Conservation (phyloP, 2,329 filamentous ascomycete species). For the Sporothrix sp. region DNA sequence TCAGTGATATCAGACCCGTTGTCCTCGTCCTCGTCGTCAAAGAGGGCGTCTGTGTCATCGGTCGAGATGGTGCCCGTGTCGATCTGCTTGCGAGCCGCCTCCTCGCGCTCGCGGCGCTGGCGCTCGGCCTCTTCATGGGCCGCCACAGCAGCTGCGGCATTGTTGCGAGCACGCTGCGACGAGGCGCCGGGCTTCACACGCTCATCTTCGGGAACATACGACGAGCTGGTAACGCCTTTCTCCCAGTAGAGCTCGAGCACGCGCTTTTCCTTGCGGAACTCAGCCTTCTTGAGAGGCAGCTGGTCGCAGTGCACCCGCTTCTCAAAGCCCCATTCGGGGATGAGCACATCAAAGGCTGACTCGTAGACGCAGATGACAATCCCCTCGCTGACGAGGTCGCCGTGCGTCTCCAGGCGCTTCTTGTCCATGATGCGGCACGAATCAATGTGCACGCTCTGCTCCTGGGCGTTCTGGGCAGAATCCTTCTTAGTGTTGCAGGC, state of each 20-base stretch:
- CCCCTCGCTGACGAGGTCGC: conserved; percentile 88
- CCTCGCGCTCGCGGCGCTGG: conserved; percentile 64
- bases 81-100: conserved; percentile 84
- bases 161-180: conserved; percentile 53
- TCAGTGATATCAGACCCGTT: conserved; percentile 85
- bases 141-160: conserved; percentile 69
- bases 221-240: conserved; percentile 94
- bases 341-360: conserved; percentile 94
- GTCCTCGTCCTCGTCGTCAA: conserved; percentile 79
- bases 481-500: conserved; percentile 99
- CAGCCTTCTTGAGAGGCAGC: conserved; percentile 95
- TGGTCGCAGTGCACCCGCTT: conserved; percentile 99
- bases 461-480: conserved; percentile 91
- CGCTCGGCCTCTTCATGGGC: conserved; percentile 70
- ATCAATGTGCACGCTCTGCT: conserved; percentile 98
- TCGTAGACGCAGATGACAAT: conserved; percentile 97
- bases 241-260: conserved; percentile 98
- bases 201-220: conserved; percentile 94
- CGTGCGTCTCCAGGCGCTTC: conserved; percentile 73
- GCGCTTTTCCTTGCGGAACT: conserved; percentile 92
- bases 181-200: conserved; percentile 69
- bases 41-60: conserved; percentile 88
- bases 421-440: conserved; percentile 94
- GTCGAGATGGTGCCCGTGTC: conserved; percentile 91
- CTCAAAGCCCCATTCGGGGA: conserved; percentile 97